phyloP scores from a whole-genome alignment of 2,329 filamentous ascomycete species.

The Lasiodiplodia gonubiensis region DNA sequence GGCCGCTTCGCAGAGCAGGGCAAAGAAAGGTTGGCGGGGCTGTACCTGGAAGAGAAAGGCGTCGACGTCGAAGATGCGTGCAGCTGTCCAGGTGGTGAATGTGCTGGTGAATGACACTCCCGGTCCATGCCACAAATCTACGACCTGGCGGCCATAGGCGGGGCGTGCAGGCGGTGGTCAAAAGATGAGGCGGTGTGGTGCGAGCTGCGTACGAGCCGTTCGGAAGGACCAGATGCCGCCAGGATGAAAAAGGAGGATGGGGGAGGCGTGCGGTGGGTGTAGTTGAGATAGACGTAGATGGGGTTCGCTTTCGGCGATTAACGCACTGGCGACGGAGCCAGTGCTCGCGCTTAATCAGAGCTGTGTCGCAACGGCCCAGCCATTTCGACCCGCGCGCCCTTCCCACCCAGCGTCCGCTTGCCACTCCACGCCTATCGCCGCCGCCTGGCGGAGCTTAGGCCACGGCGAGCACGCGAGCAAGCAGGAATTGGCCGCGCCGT shows the following conservation, averaged over 20 bases:
- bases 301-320: constrained; percentile 27
- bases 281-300: constrained; percentile 27
- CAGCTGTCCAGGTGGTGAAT: constrained; percentile 29
- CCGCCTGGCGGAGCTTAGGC: neutral
- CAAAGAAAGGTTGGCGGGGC: constrained; percentile 29
- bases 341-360: constrained; percentile 22
- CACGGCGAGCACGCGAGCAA: neutral
- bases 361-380: neutral
- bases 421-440: constrained; percentile 10
- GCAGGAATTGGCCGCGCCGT: neutral
- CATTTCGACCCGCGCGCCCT: constrained; percentile 15
- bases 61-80: constrained; percentile 32
- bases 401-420: constrained; percentile 4
- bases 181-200: constrained; percentile 26
- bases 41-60: constrained; percentile 38
- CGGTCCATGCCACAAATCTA: constrained; percentile 38
- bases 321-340: constrained; percentile 7
- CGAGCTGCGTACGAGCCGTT: constrained; percentile 9
- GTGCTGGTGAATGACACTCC: constrained; percentile 32
- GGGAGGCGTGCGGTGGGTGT: constrained; percentile 15
- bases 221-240: constrained; percentile 1
- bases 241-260: constrained; percentile 27
- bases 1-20: constrained; percentile 22
- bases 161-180: constrained; percentile 41
- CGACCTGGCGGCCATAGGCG: constrained; percentile 44